Evolutionary conservation across 108 stramenopile genomes (phyloP).

Genomic region (Skeletonema tropicum): DNA sequence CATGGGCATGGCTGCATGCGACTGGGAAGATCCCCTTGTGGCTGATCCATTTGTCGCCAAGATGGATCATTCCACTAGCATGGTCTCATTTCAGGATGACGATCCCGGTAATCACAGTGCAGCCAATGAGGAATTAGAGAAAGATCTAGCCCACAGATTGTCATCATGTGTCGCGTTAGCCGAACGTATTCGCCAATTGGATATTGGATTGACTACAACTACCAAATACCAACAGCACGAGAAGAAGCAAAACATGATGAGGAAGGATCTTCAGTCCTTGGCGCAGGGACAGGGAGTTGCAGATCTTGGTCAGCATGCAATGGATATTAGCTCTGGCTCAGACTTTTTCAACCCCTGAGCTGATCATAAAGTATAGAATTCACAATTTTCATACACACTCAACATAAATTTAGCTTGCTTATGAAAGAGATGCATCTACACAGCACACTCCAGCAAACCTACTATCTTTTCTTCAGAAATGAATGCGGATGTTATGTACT

Average conservation of each 20-base stretch:
- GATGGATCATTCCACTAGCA: slow-evolving; percentile 41
- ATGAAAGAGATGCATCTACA: background rate
- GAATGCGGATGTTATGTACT: background rate
- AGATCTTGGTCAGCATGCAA: background rate
- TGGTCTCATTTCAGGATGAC: slow-evolving; percentile 67
- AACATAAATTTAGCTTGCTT: background rate
- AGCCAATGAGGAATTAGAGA: slow-evolving; percentile 37
- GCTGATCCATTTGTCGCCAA: slow-evolving; percentile 33
- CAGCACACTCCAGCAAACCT: background rate
- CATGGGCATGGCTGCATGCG: slow-evolving; percentile 40
- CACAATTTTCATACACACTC: background rate
- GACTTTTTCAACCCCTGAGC: background rate
- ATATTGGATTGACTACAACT: slow-evolving; percentile 55
- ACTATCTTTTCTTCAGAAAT: background rate
- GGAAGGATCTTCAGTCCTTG: background rate
- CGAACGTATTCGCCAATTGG: slow-evolving; percentile 58
- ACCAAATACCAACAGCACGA: background rate
- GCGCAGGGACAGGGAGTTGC: background rate
- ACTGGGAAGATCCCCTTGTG: slow-evolving; percentile 34
- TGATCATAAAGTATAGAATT: background rate
- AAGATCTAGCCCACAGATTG: slow-evolving; percentile 33
- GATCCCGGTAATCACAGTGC: slow-evolving; percentile 43
- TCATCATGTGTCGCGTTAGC: slow-evolving; percentile 51
- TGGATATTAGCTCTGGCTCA: background rate
- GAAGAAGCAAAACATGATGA: slow-evolving; percentile 24